Evolutionary conservation across 176 grass and related monocot species (phyloP), one percentile per base, ranked within the genome.

Genomic region (Phragmites australis): DNA sequence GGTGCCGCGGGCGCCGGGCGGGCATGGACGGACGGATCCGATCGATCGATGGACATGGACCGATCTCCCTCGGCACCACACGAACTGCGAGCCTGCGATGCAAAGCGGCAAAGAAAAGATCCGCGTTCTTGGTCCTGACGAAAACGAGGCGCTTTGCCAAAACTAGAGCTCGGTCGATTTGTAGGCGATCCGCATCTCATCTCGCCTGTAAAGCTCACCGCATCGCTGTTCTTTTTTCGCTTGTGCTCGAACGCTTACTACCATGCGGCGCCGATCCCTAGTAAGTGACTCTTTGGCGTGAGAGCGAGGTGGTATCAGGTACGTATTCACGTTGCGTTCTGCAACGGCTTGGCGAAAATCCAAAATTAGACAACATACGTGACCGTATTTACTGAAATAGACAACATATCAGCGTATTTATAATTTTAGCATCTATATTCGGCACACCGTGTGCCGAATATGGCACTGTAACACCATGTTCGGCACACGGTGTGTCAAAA

Each of bases 161-260:
- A 92, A 88, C 74, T 57, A 72, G 92, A 82, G 84, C 81, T 84
- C 75, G 86, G 88, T 91, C 86, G 65, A 92, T 78, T 39, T 46
- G 66, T 10, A 16, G 65, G 81, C 72, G 81, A 97, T 89, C 57
- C 57, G 84, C 78, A 34, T 70, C 75, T 81, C 86, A 50, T 44
- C 76, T 69, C 71, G 53, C 70, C 84, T 88, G 72, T 85, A 92
- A 96, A 96, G 88, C 79, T 68, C 75, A 17, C 66, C 59, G 44
- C 42, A 58, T 60, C 37, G 12, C 30, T 21, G 41, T 65, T 51
- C 23, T 54, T 65, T 76, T 17, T 32, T 41, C 60, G 76, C 76
- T 27, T 51, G 39, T 1, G 65, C 64, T 37, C 52, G 8, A 16
- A 44, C 76, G 72, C 75, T 39, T 57, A 41, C 6, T 34, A 75